Evolutionary conservation across 768 basidiomycete genomes (phyloP), one percentile per base, ranked within the genome.

Genomic region (Naganishia vaughanmartiniae): DNA sequence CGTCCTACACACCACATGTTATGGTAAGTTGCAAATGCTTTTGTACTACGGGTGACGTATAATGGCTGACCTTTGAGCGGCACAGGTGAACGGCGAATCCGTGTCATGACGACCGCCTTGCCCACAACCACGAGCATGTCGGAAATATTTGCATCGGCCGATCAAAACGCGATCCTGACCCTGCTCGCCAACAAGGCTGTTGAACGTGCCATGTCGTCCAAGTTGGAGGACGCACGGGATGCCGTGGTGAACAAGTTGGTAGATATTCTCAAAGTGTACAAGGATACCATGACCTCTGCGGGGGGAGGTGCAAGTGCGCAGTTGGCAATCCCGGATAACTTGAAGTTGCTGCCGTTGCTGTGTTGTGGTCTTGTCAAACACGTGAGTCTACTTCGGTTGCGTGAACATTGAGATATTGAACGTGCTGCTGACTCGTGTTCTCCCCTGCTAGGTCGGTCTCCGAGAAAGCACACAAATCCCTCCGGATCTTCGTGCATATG

Each of bases 401-500:
- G 33, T 24, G n/a, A 11, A 2, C 5, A 14, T 7, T 34, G 19
- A 3, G 26, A 5, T 9, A 21, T 24, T 15, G 42, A 15, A n/a
- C 21, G 48, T 30, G 10, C 9, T 39, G 33, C 24, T 51, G 45
- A 51, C n/a, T 46, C 65, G 65, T 12, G 42, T 63, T 28, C 24
- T 15, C 26, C 65, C 42, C 12, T 12, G 46, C 24, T 72, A 93
- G 92, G 90, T 95, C 73, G 96, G 93, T 55, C 85, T 98, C 65
- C 87, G 96, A 67, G 93, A 97, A 84, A 97, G 94, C 82, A 88
- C 92, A 2, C 92, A 94, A 78, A 98, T 99, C 80, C 93, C 95
- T 39, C 91, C 95, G 11, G 96, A 99, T 83, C 88, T 99, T 60
- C 85, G 96, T 74, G 90, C 93, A 12, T 98, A 98, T 78, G 92